Evolutionary conservation across 2,329 filamentous ascomycete species (phyloP).

Genomic region (Ploettnerulaceae sp.): DNA sequence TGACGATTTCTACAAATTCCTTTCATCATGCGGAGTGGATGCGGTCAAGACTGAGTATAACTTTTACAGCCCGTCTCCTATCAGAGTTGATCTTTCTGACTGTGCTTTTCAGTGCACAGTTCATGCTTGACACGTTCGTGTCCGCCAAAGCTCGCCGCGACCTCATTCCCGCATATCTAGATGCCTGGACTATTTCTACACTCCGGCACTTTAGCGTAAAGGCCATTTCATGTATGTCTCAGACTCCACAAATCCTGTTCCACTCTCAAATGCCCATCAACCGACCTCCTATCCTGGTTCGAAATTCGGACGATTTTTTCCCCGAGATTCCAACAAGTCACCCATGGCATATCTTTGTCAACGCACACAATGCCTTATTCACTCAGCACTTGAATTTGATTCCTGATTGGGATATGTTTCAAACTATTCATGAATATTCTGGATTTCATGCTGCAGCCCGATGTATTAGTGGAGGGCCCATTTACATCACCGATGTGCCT

Average conservation of each 20-base stretch:
- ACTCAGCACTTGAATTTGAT: slow-evolving; percentile 81
- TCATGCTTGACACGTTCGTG: slow-evolving; percentile 73
- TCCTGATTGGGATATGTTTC: slow-evolving; percentile 76
- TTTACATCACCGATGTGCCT: slow-evolving; percentile 90
- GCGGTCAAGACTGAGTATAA: slow-evolving; percentile 77
- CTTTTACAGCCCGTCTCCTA: neutral
- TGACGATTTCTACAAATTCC: slow-evolving; percentile 84
- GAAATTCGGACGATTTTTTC: slow-evolving; percentile 92
- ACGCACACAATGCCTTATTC: slow-evolving; percentile 82
- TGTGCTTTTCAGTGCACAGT: slow-evolving; percentile 55
- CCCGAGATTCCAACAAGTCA: slow-evolving; percentile 76
- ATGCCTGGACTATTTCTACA: slow-evolving; percentile 76
- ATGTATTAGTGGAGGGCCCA: slow-evolving; percentile 83
- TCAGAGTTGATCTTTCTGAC: neutral
- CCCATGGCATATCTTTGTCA: slow-evolving; percentile 92
- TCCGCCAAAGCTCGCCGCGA: slow-evolving; percentile 64
- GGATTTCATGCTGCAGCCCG: slow-evolving; percentile 85
- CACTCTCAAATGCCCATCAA: slow-evolving; percentile 75
- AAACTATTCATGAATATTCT: slow-evolving; percentile 62
- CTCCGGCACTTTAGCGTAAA: slow-evolving; percentile 73
- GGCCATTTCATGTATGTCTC: slow-evolving; percentile 92
- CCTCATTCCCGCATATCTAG: slow-evolving; percentile 72
- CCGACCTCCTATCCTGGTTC: slow-evolving; percentile 66
- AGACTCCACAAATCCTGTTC: slow-evolving; percentile 81
- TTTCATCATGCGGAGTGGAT: slow-evolving; percentile 69